Percentiles rank a stretch among this genome's conserved stretches.
These are phyloP conservation scores for Dictyostelium citrinum DNA, from an alignment of 78 protist genomes.

Conservation along the genomic window DNA sequence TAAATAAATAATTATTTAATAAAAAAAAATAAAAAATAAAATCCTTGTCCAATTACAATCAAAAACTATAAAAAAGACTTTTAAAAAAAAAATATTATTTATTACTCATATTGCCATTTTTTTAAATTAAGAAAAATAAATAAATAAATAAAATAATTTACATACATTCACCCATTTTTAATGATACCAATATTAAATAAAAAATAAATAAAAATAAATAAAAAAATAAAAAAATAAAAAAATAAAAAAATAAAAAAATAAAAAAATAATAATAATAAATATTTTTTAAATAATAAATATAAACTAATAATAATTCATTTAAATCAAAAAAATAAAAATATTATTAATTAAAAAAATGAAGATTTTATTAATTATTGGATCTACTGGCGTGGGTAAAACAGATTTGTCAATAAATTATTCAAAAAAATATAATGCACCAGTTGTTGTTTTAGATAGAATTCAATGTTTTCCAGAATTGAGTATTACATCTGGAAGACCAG, in stretches of 20 bases:
- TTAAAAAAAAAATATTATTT: background rate
- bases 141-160: background rate
- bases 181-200: background rate
- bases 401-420: background rate
- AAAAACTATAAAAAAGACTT: background rate
- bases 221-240: too few relatives aligned
- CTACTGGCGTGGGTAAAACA: background rate
- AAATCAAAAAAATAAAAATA: background rate
- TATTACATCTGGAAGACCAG: background rate
- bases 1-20: background rate
- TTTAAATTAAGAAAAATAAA: background rate
- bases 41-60: background rate
- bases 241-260: too few relatives aligned
- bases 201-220: background rate
- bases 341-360: background rate
- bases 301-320: too few relatives aligned
- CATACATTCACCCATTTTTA: background rate
- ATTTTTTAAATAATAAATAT: too few relatives aligned
- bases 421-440: background rate
- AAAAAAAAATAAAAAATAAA: background rate
- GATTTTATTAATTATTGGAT: background rate
- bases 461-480: background rate
- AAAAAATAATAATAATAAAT: too few relatives aligned
- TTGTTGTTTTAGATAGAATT: conserved; percentile 6
- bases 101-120: background rate